Evolutionary conservation across 257 asterid species (phyloP), one percentile per base, ranked within the genome.

Genomic region (Coffea eugenioides): DNA sequence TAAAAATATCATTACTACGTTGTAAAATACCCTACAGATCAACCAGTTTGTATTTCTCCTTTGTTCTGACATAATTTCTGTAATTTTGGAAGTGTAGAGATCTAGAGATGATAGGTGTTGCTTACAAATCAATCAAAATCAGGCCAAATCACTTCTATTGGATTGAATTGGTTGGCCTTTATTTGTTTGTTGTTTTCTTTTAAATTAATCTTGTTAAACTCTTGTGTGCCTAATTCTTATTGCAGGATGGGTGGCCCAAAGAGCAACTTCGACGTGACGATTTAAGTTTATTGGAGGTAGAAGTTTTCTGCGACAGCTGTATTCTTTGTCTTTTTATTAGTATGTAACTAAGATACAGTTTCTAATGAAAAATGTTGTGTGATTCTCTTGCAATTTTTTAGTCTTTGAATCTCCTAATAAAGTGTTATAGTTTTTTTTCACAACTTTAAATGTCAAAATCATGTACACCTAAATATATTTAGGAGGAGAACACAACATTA

Each of bases 401-500:
- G 31, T 14, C 34, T 34, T 52, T 27, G 15, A 20, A 69, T 79
- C 10, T 62, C 34, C 59, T 34, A 15, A 43, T 41, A 6, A 67
- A 25, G 71, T 49, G 12, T 23, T 46, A 43, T 46, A 34, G 6
- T 25, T 81, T 34, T 54, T 14, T 66, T 51, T 51, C 41, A 2
- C 12, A 20, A 6, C 7, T 36, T 68, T 34, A n/a, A 5, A 36
- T 61, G 21, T 51, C 66, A 46, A n/a, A 67, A 77, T 82, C 14
- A 72, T 41, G 64, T 57, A 78, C 62, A 43, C 59, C 71, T 71
- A 66, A 75, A 54, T 67, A 74, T 73, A 59, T 77, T 80, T 76
- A 90, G 98, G 97, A 88, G 89, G 97, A 90, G 80, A 88, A 81
- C 79, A 82, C 83, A 80, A 84, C 95, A 75, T 80, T 96, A 74